Evolutionary conservation across 176 grass and related monocot species (phyloP).

Genomic region (Eragrostis curvula): DNA sequence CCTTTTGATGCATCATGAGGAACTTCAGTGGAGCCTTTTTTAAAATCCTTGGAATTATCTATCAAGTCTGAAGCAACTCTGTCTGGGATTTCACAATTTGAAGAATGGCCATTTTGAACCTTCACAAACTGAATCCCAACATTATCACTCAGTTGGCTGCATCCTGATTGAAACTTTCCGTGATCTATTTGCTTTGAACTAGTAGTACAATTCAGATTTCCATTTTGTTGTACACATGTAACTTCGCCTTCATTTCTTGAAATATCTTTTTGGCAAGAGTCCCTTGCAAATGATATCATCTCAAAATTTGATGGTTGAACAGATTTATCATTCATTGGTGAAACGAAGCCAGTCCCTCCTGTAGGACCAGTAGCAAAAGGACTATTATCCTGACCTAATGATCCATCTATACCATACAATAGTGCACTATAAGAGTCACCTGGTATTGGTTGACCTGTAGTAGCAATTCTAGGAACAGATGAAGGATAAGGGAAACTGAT

Average conservation of each 20-base stretch:
- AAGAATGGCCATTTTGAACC: constrained; percentile 21
- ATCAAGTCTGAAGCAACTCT: constrained; percentile 32
- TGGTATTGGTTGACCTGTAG: constrained; percentile 38
- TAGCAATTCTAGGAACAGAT: constrained; percentile 35
- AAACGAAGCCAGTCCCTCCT: constrained; percentile 31
- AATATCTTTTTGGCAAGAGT: constrained; percentile 25
- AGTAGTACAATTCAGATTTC: constrained; percentile 15
- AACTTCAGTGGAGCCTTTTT: constrained; percentile 27
- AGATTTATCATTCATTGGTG: constrained; percentile 33
- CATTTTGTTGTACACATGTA: constrained; percentile 33
- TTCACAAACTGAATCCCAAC: constrained; percentile 8
- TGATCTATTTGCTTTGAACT: constrained; percentile 26
- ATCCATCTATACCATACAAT: constrained; percentile 27
- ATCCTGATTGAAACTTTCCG: constrained; percentile 23
- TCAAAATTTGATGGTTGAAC: constrained; percentile 41
- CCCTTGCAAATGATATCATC: constrained; percentile 14
- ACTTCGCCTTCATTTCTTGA: constrained; percentile 23
- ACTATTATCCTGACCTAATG: constrained; percentile 32
- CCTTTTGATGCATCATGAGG: constrained; percentile 44
- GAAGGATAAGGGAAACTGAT: constrained; percentile 15
- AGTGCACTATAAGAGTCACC: constrained; percentile 19
- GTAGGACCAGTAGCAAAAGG: not conserved
- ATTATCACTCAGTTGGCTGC: constrained; percentile 24
- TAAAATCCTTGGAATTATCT: constrained; percentile 31
- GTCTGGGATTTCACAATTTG: not conserved